Percentiles rank a stretch among this genome's conserved stretches.
Evolutionary conservation across 192 early-diverging fungal species (phyloP).

Genomic region (Radiomyces spectabilis): DNA sequence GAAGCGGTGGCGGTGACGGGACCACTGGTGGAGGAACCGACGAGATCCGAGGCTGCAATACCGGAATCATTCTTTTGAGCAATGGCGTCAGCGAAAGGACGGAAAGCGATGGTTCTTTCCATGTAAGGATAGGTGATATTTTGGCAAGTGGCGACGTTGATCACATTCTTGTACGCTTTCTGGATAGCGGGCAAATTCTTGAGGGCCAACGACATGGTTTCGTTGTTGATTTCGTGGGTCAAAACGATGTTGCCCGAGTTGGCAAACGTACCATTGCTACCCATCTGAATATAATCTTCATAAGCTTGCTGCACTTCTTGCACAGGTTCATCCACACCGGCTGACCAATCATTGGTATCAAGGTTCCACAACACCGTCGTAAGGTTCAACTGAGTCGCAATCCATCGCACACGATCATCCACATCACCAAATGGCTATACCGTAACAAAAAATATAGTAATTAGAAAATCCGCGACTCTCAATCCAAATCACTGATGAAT

Average conservation of each 20-base stretch:
- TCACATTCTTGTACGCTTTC: constrained; percentile 11
- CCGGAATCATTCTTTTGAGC: neutral
- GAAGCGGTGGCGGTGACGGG: no score
- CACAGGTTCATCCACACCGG: neutral
- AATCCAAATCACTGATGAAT: constrained; percentile 14
- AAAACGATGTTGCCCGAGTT: constrained; percentile 8
- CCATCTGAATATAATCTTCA: constrained; percentile 11
- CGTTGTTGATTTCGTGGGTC: constrained; percentile 19
- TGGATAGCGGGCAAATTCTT: constrained; percentile 5
- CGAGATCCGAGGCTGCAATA: no score
- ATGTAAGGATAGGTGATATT: constrained; percentile 12
- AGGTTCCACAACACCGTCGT: constrained; percentile 42
- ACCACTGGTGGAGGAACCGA: no score
- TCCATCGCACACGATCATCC: constrained; percentile 45
- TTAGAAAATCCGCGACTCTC: neutral
- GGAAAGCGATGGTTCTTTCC: constrained; percentile 4
- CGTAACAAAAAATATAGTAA: neutral
- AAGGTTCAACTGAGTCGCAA: constrained; percentile 34
- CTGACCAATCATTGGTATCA: constrained; percentile 40
- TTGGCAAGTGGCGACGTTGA: constrained; percentile 13
- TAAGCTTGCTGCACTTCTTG: constrained; percentile 1
- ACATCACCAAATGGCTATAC: constrained; percentile 39
- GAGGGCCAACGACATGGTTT: constrained; percentile 11
- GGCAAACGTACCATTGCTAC: constrained; percentile 15
- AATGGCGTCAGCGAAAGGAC: neutral